Evolutionary conservation across 345 rosid species (phyloP), one percentile per base, ranked within the genome.

Genomic region (Eucalyptus virginea): DNA sequence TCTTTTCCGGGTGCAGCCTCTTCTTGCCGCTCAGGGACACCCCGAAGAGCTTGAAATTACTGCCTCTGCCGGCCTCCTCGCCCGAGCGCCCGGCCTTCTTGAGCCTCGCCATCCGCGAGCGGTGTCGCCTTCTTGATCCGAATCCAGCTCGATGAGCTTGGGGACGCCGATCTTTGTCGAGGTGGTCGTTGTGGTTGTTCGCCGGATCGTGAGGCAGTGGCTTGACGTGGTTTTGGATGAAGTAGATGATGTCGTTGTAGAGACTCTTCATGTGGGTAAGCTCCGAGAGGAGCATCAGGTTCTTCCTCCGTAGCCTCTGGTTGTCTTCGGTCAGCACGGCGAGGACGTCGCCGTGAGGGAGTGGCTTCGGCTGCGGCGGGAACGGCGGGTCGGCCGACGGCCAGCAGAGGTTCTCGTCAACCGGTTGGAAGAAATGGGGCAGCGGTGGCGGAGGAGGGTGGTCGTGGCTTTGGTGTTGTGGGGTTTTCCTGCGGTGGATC

Each of bases 221-320:
- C 86, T 93, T 92, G 45, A 92, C 95, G 88, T 95, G 95, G 90
- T 93, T 94, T 45, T 95, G 97, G 90, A 95, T 91, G 91, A 95
- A 95, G 90, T 92, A 95, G 54, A 95, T 91, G 49, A 94, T 94
- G 90, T 93, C 95, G 90, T 94, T 94, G 92, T 95, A 95, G 86
- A 94, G 95, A 37, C 42, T 91, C 91, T 94, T 95, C 97, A 94
- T 93, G 92, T 92, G 95, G 37, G 92, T 62, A 24, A 95, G 95
- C 88, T 94, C 96, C 34, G 96, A 94, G n/a, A 94, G 32, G 26
- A 95, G 93, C 94, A 91, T 90, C 88, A 86, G 89, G 92, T 95
- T 95, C 88, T 89, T 95, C 87, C 92, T 89, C 50, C 94, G 86
- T 19, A 95, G 92, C 32, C 94, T 89, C 60, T 94, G 92, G 80